Evolutionary conservation across 148 eudicot genomes (phyloP).

Genomic region (Fagopyrum tataricum): DNA sequence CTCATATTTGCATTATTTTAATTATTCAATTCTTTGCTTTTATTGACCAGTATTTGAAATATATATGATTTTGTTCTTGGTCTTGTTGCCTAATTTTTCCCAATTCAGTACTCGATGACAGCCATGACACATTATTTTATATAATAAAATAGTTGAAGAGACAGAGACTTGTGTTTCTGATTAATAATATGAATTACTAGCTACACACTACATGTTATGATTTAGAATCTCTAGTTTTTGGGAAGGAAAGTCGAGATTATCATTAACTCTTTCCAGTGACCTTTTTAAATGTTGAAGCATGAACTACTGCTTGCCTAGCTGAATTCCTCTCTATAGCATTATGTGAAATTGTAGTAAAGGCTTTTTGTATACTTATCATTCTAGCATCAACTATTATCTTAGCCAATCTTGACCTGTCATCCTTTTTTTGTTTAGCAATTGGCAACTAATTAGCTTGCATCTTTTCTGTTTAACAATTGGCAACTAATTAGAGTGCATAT

Average conservation of each 20-base stretch:
- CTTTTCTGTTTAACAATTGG: too few relatives aligned
- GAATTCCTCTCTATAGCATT: background rate
- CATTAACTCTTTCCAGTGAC: background rate
- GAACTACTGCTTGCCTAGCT: background rate
- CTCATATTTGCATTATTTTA: background rate
- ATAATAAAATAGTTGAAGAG: background rate
- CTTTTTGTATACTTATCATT: background rate
- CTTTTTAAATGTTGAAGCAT: background rate
- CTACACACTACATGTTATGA: background rate
- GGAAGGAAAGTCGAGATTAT: background rate
- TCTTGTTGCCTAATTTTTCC: background rate
- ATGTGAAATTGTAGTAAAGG: background rate
- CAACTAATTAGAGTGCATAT: background rate
- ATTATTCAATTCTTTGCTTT: background rate
- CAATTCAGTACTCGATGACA: background rate
- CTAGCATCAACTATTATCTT: background rate
- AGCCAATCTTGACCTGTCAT: background rate
- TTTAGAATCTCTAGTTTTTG: background rate
- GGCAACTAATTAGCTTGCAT: too few relatives aligned
- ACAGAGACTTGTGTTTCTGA: background rate
- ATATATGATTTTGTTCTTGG: background rate
- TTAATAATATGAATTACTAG: background rate
- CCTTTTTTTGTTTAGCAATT: too few relatives aligned
- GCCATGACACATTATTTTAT: background rate
- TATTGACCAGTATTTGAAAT: background rate